Percentiles rank a stretch among this genome's conserved stretches.
These are phyloP conservation scores for Dryas integrifolia DNA, from an alignment of 331 rosid species.

Conservation along the genomic window DNA sequence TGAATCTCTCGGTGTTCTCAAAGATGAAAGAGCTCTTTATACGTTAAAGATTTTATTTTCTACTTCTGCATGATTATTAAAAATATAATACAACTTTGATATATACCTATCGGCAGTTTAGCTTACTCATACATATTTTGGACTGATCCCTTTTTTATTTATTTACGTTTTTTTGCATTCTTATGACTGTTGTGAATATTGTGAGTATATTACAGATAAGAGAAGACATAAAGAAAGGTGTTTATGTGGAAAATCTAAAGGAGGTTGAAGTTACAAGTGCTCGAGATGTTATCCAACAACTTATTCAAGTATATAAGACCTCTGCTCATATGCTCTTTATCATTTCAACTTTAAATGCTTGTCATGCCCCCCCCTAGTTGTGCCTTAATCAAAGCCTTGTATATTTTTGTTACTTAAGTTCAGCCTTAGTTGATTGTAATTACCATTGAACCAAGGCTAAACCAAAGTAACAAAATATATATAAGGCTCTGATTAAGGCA, in stretches of 20 bases:
- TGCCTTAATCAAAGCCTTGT: background rate
- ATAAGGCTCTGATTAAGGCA: background rate
- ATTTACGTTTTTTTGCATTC: background rate
- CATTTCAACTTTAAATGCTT: slow-evolving; percentile 16
- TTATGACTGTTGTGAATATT: background rate
- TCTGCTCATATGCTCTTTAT: slow-evolving; percentile 10
- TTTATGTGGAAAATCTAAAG: slow-evolving; percentile 85
- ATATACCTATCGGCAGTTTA: no score
- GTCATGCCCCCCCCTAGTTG: background rate
- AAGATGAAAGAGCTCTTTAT: background rate
- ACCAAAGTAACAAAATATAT: background rate
- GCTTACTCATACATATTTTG: background rate
- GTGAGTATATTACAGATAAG: slow-evolving; percentile 55
- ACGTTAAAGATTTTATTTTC: background rate
- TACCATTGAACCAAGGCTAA: background rate
- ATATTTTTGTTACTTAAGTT: background rate
- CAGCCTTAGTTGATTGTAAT: background rate
- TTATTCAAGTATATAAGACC: slow-evolving; percentile 60
- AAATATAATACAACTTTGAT: background rate
- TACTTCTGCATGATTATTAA: background rate
- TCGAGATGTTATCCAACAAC: slow-evolving; percentile 90
- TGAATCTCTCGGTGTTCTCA: background rate
- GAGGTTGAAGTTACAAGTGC: slow-evolving; percentile 87
- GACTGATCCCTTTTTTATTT: background rate
- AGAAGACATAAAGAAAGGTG: slow-evolving; percentile 93